phyloP scores from a whole-genome alignment of 108 stramenopile genomes.

The Bacterosira constricta region DNA sequence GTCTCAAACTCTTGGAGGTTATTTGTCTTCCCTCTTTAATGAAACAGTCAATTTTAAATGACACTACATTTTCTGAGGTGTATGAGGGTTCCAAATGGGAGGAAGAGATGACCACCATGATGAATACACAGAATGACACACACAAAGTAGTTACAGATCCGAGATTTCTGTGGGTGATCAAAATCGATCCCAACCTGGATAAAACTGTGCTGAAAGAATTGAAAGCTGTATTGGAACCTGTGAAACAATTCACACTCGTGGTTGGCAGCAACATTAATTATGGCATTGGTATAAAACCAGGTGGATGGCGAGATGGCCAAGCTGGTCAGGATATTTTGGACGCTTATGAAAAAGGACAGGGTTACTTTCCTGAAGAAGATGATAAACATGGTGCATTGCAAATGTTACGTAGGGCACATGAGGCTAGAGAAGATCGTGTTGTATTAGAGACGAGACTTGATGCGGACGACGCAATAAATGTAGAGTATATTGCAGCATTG shows the following conservation, averaged over 20 bases:
- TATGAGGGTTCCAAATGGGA: slow-evolving; percentile 33
- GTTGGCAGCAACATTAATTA: slow-evolving; percentile 71
- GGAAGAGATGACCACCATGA: not conserved
- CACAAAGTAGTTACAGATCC: slow-evolving; percentile 17
- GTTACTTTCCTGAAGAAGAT: slow-evolving; percentile 24
- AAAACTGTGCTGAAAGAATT: slow-evolving; percentile 44
- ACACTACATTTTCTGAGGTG: slow-evolving; percentile 1
- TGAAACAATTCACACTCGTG: slow-evolving; percentile 53
- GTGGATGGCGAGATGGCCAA: slow-evolving; percentile 69
- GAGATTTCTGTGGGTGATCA: slow-evolving; percentile 81
- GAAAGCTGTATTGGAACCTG: slow-evolving; percentile 35
- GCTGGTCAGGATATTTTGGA: slow-evolving; percentile 53
- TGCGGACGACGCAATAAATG: slow-evolving; percentile 84
- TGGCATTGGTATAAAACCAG: slow-evolving; percentile 47
- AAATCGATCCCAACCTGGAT: slow-evolving; percentile 76
- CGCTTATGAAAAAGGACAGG: slow-evolving; percentile 19
- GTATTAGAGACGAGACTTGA: slow-evolving; percentile 82
- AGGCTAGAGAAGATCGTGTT: slow-evolving; percentile 47
- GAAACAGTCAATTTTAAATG: slow-evolving; percentile 37
- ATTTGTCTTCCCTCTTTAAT: slow-evolving; percentile 66
- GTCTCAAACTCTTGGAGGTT: slow-evolving; percentile 63
- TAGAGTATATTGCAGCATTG: slow-evolving; percentile 56
- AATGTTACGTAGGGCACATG: slow-evolving; percentile 52
- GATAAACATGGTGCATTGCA: slow-evolving; percentile 2
- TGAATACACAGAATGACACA: not conserved